Conservation (phyloP, 192 early-diverging fungal species). For the Coemansia sp. region DNA sequence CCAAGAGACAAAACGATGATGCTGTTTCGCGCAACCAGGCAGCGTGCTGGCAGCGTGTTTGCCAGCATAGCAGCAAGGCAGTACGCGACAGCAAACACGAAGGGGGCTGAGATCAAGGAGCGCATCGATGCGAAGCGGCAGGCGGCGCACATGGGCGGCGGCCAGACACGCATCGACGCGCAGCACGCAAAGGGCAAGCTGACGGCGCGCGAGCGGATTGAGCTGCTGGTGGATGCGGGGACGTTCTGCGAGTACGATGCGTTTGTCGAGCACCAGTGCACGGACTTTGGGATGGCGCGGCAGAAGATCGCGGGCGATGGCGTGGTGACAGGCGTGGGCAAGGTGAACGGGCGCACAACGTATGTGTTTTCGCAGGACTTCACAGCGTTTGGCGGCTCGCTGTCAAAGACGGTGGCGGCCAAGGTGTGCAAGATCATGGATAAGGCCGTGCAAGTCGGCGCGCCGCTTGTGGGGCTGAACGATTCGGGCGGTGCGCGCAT, state of each 20-base stretch:
- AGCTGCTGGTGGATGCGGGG: slow-evolving; percentile 78
- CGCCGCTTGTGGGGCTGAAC: slow-evolving; percentile 94
- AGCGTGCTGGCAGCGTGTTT: not conserved
- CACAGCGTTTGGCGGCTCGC: slow-evolving; percentile 88
- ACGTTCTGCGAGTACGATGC: slow-evolving; percentile 91
- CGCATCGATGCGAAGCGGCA: slow-evolving; percentile 70
- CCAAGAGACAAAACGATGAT: not conserved
- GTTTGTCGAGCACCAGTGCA: slow-evolving; percentile 94
- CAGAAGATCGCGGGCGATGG: slow-evolving; percentile 90
- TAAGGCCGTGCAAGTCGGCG: slow-evolving; percentile 86
- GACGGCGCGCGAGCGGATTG: slow-evolving; percentile 89
- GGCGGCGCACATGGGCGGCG: slow-evolving; percentile 78
- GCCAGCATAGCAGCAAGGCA: slow-evolving; percentile 2
- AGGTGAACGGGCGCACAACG: slow-evolving; percentile 86
- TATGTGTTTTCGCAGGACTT: slow-evolving; percentile 95
- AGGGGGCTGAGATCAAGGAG: slow-evolving; percentile 22
- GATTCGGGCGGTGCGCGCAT: slow-evolving; percentile 98
- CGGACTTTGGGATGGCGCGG: slow-evolving; percentile 85
- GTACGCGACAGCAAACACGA: slow-evolving; percentile 40
- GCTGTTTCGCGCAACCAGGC: not conserved
- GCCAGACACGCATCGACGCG: slow-evolving; percentile 72
- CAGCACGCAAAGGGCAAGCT: slow-evolving; percentile 95
- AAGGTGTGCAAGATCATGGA: slow-evolving; percentile 97
- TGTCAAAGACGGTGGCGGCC: slow-evolving; percentile 84
- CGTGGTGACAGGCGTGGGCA: slow-evolving; percentile 95